Conservation (phyloP, 768 basidiomycete genomes). For the Auricularia cornea region DNA sequence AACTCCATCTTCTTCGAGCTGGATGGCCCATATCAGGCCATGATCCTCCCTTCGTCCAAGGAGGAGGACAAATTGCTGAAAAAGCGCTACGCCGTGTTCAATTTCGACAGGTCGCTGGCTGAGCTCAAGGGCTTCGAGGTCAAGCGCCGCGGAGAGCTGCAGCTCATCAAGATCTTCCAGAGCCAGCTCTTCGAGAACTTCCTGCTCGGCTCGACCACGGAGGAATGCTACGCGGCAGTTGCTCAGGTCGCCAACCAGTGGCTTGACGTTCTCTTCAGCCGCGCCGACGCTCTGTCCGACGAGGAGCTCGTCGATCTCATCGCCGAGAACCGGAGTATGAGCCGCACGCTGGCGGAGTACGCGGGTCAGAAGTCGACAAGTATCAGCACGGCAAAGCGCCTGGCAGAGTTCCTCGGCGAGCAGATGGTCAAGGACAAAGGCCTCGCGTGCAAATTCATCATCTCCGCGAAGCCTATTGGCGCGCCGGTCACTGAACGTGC, state of each 20-base stretch:
- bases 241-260: conserved; percentile 92
- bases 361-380: conserved; percentile 96
- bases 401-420: conserved; percentile 94
- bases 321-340: conserved; percentile 97
- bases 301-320: conserved; percentile 96
- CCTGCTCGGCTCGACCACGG: conserved; percentile 82
- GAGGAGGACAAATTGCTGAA: conserved; percentile 98
- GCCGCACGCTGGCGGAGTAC: conserved; percentile 92
- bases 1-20: conserved; percentile 99
- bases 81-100: conserved; percentile 98
- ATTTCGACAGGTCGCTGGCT: conserved; percentile 94
- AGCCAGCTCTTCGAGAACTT: conserved; percentile 98
- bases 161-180: conserved; percentile 99
- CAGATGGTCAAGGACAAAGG: conserved; percentile 99
- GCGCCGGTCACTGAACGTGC: conserved; percentile 97
- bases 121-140: conserved; percentile 99
- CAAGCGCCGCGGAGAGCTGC: conserved; percentile 93
- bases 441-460: conserved; percentile 97
- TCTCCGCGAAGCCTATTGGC: conserved; percentile 85
- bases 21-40: conserved; percentile 96
- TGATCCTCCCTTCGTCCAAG: conserved; percentile 98
- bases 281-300: conserved; percentile 75
- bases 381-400: conserved; percentile 88
- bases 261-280: conserved; percentile 90
- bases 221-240: conserved; percentile 93